These are phyloP conservation scores for Boletus sensibilis DNA, from an alignment of 768 basidiomycete species.

Conservation along the genomic window DNA sequence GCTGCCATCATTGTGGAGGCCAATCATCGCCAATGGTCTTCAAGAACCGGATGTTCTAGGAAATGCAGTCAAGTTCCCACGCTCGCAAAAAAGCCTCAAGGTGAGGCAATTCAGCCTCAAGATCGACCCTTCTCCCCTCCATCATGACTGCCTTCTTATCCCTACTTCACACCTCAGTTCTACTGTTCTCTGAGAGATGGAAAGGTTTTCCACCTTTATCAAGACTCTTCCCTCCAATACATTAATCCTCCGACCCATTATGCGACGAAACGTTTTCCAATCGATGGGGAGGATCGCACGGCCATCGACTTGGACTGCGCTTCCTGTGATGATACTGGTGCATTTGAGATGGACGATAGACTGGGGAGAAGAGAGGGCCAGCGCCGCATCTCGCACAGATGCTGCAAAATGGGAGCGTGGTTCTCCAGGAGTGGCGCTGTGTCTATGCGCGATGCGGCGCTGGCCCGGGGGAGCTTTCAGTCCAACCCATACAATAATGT, in stretches of 20 bases:
- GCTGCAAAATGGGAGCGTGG: slow-evolving; percentile 16
- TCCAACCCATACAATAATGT: too few relatives aligned
- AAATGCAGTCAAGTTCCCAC: neutral
- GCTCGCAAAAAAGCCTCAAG: neutral
- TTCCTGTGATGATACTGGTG: neutral
- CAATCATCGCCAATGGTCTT: too few relatives aligned
- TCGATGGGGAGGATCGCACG: neutral
- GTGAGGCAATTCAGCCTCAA: neutral
- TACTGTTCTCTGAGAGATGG: neutral
- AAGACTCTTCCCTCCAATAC: too few relatives aligned
- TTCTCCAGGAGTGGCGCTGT: slow-evolving; percentile 15
- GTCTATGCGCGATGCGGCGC: neutral
- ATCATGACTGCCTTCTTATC: neutral
- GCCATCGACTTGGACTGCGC: neutral
- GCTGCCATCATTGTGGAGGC: too few relatives aligned
- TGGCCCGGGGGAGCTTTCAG: too few relatives aligned
- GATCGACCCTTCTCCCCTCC: neutral
- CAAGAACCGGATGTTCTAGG: too few relatives aligned
- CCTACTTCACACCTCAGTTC: too few relatives aligned
- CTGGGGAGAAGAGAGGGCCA: neutral
- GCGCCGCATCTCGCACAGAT: neutral
- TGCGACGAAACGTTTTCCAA: neutral
- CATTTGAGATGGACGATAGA: neutral
- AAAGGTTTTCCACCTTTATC: neutral
- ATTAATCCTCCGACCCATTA: neutral